Base-by-base conservation (phyloP, 2,329 filamentous ascomycete species). In the Cladosporium austrohemisphaericum region DNA sequence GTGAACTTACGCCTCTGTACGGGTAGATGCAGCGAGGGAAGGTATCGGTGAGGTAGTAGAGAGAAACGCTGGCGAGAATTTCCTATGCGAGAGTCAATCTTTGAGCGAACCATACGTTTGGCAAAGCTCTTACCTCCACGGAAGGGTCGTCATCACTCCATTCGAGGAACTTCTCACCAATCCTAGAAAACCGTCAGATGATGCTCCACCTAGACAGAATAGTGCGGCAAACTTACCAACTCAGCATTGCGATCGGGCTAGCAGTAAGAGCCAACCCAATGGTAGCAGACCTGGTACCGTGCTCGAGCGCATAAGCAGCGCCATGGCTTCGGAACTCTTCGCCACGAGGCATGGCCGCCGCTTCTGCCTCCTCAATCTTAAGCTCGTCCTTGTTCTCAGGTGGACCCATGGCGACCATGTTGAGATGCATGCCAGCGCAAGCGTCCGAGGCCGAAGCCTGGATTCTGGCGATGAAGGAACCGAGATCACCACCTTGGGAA, bases 41-140 rank as follows among this genome's bases (percentile, higher is more conserved):
- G 5, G 69, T 75, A 16, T 71, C 71, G 0, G 76, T 78, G 40
- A 79, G 65, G 76, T 77, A 81, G 57, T 79, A 81, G 3, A 81
- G 56, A 3, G 71, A 72, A 11, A 78, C 70, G 16, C 68, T 61
- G 5, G 69, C 65, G 1, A 81, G 61, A 7, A 80, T 75, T 2
- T 67, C 67, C 28, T 49, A 32, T 13, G n/a, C 5, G 7, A n/a
- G 1, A 26, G 44, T 47, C n/a, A 44, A 29, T 16, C 2, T 28
- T 41, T 22, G 3, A 2, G 8, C 3, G 1, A 13, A 40, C 14
- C 3, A 19, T 16, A 10, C 16, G 22, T 22, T 13, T 2, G 23
- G 10, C 1, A 66, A 8, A 1, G 6, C 26, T n/a, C 48, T 0
- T 57, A 48, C 50, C 10, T 63, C 58, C 13, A 74, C 57, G 1